Evolutionary conservation across 306 rosid genomes (phyloP).

Genomic region (Cicer cuneatum): DNA sequence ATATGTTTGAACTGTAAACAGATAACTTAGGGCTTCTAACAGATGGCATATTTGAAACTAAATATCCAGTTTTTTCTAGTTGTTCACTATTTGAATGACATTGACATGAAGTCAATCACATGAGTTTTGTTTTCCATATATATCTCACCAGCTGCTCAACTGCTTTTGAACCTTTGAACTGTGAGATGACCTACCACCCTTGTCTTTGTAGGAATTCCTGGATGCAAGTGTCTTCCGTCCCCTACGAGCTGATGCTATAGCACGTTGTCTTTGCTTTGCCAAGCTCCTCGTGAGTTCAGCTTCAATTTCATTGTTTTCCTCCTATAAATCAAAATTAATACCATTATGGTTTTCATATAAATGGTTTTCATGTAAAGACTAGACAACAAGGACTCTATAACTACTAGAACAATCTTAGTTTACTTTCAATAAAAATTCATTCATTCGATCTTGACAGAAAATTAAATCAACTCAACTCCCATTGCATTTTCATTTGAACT

Average conservation of each 20-base stretch:
- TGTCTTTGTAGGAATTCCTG: constrained; percentile 83
- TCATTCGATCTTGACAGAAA: neutral
- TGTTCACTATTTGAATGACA: neutral
- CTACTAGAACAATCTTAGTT: constrained; percentile 3
- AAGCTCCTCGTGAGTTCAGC: constrained; percentile 63
- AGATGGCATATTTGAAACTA: neutral
- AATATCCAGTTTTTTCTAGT: neutral
- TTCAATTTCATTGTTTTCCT: constrained; percentile 53
- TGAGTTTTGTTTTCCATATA: constrained; percentile 13
- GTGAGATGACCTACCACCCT: constrained; percentile 79
- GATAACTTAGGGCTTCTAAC: neutral
- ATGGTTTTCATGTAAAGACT: constrained; percentile 12
- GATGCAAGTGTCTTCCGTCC: constrained; percentile 62
- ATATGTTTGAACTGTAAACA: constrained; percentile 25
- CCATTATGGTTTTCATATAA: neutral
- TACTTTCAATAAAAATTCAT: neutral
- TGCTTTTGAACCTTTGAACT: constrained; percentile 72
- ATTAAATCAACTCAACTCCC: neutral
- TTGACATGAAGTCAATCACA: neutral
- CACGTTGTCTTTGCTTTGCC: constrained; percentile 69
- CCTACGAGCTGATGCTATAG: constrained; percentile 63
- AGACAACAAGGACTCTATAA: neutral
- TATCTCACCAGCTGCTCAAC: constrained; percentile 62
- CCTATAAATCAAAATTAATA: constrained; percentile 48
- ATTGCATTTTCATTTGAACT: neutral